A percentile compares a stretch with the other conserved stretches of the same genome.
Evolutionary conservation across 2,329 filamentous ascomycete species (phyloP).

Genomic region (Calonectria leucothoes): DNA sequence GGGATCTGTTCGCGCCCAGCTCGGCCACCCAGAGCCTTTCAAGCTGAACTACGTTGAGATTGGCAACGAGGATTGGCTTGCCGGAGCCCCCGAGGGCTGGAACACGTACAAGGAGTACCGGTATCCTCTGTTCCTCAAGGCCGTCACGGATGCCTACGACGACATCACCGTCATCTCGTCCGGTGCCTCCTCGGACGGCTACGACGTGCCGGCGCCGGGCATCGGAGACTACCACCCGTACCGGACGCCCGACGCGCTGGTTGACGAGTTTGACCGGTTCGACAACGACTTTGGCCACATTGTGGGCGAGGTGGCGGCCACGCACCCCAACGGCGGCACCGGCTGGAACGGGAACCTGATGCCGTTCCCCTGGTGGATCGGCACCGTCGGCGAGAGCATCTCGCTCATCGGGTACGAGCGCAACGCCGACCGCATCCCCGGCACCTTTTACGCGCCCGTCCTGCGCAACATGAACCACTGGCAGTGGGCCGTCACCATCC

Average conservation of each 20-base stretch:
- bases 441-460: slow-evolving; percentile 63
- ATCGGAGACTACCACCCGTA: slow-evolving; percentile 66
- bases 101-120: slow-evolving; percentile 65
- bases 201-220: slow-evolving; percentile 53
- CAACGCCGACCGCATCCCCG: slow-evolving; percentile 69
- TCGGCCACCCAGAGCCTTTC: slow-evolving; percentile 73
- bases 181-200: slow-evolving; percentile 55
- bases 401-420: slow-evolving; percentile 74
- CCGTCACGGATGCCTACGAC: slow-evolving; percentile 66
- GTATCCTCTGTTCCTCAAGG: slow-evolving; percentile 69
- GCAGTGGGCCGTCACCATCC: slow-evolving; percentile 63
- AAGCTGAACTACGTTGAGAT: slow-evolving; percentile 71
- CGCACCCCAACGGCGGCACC: slow-evolving; percentile 63
- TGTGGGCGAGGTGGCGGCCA: slow-evolving; percentile 64
- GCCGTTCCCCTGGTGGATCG: slow-evolving; percentile 67
- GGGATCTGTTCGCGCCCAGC: slow-evolving; percentile 66
- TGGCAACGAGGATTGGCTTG: slow-evolving; percentile 76
- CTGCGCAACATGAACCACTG: slow-evolving; percentile 62
- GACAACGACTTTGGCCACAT: slow-evolving; percentile 58
- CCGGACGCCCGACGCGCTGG: slow-evolving; percentile 61
- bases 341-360: slow-evolving; percentile 58
- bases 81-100: slow-evolving; percentile 58
- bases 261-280: slow-evolving; percentile 62
- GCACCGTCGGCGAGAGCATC: slow-evolving; percentile 73
- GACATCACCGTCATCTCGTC: slow-evolving; percentile 68